phyloP scores from a whole-genome alignment of 768 basidiomycete species.

The Mycena sanguinolenta region DNA sequence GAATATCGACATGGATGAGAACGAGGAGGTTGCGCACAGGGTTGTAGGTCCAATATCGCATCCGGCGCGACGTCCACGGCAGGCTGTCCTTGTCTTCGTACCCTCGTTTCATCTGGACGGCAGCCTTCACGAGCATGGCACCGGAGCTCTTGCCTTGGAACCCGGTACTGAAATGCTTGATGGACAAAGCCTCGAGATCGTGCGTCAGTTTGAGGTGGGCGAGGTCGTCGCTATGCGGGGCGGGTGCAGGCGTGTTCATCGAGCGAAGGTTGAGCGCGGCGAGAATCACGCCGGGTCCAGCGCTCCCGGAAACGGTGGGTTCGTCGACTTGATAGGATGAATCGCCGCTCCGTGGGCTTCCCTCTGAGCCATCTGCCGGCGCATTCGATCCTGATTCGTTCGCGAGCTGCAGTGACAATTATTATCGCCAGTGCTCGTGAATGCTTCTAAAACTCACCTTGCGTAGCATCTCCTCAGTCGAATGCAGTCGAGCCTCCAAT shows the following conservation, averaged over 20 bases:
- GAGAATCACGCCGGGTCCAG: conserved; percentile 24
- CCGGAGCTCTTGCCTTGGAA: conserved; percentile 22
- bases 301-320: neutral
- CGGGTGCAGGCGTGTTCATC: conserved; percentile 27
- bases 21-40: neutral
- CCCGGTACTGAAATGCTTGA: neutral
- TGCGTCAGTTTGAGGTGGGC: neutral
- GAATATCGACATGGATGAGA: neutral
- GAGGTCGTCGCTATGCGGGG: neutral
- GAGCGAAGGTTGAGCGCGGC: conserved; percentile 26
- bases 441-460: neutral
- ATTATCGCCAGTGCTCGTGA: no score
- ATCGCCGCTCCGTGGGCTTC: neutral
- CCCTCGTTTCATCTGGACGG: conserved; percentile 4
- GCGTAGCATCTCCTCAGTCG: conserved; percentile 4
- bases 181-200: neutral
- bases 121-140: conserved; percentile 18
- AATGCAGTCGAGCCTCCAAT: neutral
- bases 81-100: conserved; percentile 15
- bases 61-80: neutral
- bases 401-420: neutral
- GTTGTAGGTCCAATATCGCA: conserved; percentile 23
- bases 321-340: neutral
- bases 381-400: neutral
- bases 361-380: neutral